These are phyloP conservation scores for Narthecium ossifragum DNA, from an alignment of 106 monocot genomes.

Conservation along the genomic window DNA sequence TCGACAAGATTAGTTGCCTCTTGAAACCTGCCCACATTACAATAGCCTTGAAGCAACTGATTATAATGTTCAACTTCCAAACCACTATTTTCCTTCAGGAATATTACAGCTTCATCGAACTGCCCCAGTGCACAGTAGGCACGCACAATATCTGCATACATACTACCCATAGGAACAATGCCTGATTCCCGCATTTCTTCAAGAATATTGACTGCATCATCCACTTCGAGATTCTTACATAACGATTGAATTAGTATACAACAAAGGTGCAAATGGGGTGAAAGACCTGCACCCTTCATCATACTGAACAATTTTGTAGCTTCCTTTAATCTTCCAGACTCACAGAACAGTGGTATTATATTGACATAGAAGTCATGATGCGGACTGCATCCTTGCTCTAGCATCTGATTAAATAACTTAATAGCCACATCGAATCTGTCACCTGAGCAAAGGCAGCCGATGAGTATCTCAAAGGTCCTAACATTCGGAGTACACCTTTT, in stretches of 20 bases:
- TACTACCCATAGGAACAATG: slow-evolving; percentile 15
- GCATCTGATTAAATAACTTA: slow-evolving; percentile 41
- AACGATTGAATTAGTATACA: slow-evolving; percentile 25
- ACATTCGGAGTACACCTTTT: slow-evolving; percentile 48
- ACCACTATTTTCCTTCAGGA: slow-evolving; percentile 25
- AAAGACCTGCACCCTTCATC: slow-evolving; percentile 33
- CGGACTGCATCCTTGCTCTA: slow-evolving; percentile 20
- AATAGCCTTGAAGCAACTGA: slow-evolving; percentile 39
- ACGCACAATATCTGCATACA: slow-evolving; percentile 32
- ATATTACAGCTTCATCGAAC: slow-evolving; percentile 30
- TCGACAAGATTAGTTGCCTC: slow-evolving; percentile 29
- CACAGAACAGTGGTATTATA: slow-evolving; percentile 33
- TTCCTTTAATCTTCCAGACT: slow-evolving; percentile 29
- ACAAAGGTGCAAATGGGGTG: slow-evolving; percentile 18
- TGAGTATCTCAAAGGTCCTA: slow-evolving; percentile 52
- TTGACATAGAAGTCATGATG: slow-evolving; percentile 27
- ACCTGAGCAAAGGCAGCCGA: slow-evolving; percentile 27
- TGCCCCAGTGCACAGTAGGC: slow-evolving; percentile 38
- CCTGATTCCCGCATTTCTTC: slow-evolving; percentile 34
- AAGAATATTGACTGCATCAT: slow-evolving; percentile 39
- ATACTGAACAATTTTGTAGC: slow-evolving; percentile 32
- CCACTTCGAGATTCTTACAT: slow-evolving; percentile 26
- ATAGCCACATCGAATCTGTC: slow-evolving; percentile 38
- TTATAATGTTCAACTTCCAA: slow-evolving; percentile 32
- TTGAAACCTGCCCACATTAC: slow-evolving; percentile 15